Base-by-base conservation (phyloP, 2,329 filamentous ascomycete species). In the Teratosphaeria viscida region DNA sequence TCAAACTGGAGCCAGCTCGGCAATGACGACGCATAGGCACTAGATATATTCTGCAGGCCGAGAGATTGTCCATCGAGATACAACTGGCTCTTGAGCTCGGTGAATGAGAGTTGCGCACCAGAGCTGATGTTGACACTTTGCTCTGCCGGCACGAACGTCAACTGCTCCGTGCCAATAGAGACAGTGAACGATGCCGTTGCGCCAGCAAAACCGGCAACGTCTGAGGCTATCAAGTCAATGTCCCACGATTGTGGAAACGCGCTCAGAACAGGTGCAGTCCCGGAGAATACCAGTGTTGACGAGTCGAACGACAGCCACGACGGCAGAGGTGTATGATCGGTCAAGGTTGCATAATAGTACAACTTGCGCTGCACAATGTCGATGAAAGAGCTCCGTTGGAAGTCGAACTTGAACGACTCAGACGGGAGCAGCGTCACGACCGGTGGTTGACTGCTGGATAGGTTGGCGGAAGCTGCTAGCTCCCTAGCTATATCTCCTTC, bases 271-370 rank as follows among this genome's bases (percentile, higher is more conserved):
- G 90, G 90, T 1, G 87, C 87, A 37, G 75, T 82, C 27, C 91
- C 91, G 0, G 81, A 82, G 66, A 95, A 95, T 0, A 79, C 80
- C 47, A 95, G 75, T 0, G 74, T 78, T 1, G 70, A 70, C 0
- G 81, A 70, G 65, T 94, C 82, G 68, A 96, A 96, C n/a, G 76
- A 76, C 53, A 95, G 77, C 91, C 91, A 96, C 0, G 90, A 86
- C 23, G 91, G 91, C 39, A 96, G 76, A 39, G 91, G 90, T n/a
- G 88, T 89, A 68, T 89, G 88, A 68, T 92, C 82, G 5, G 79
- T 79, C 3, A 89, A 87, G 2, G 87, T 85, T 8, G 89, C 89
- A 70, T 94, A 92, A 72, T 91, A 95, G 60, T 76, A 76, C 27
- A 84, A 83, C 56, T 85, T 79, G 16, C 74, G 73, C 53, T 66